Conservation (phyloP, 768 basidiomycete species). For the Boletus bicolor region DNA sequence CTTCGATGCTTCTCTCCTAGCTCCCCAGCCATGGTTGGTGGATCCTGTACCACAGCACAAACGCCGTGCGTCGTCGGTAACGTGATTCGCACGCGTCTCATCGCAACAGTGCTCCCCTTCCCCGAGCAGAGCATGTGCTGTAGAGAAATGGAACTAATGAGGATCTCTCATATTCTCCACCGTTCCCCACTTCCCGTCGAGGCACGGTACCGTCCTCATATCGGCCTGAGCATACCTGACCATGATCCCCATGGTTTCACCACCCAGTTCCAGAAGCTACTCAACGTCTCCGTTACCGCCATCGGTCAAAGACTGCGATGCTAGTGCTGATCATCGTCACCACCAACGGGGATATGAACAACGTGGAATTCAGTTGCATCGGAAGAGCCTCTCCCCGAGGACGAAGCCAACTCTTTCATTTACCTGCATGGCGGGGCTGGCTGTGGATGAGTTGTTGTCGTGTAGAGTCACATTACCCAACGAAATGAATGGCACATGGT, state of each 20-base stretch:
- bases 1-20: conserved; percentile 26
- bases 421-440: background rate
- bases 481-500: conserved; percentile 25
- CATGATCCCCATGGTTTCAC: conserved; percentile 15
- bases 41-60: conserved; percentile 25
- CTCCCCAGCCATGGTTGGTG: conserved; percentile 14
- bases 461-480: conserved; percentile 1
- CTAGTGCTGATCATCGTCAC: conserved; percentile 6
- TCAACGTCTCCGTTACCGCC: conserved; percentile 5
- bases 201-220: conserved; percentile 10
- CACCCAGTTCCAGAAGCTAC: background rate
- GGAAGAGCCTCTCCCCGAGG: conserved; percentile 15
- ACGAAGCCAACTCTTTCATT: conserved; percentile 5
- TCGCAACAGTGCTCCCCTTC: conserved; percentile 1
- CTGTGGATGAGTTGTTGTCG: background rate
- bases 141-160: conserved; percentile 17
- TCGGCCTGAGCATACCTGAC: background rate
- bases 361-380: conserved; percentile 9
- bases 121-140: conserved; percentile 6
- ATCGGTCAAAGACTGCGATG: conserved; percentile 1
- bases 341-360: conserved; percentile 11
- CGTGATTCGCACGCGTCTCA: conserved; percentile 19
- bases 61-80: conserved; percentile 16
- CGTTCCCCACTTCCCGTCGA: conserved; percentile 1
- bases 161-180: conserved; percentile 16